A percentile compares a stretch with the other conserved stretches of the same genome.
phyloP scores from a whole-genome alignment of 169 alveolate genomes.

The Haemoproteus tartakovskyi region DNA sequence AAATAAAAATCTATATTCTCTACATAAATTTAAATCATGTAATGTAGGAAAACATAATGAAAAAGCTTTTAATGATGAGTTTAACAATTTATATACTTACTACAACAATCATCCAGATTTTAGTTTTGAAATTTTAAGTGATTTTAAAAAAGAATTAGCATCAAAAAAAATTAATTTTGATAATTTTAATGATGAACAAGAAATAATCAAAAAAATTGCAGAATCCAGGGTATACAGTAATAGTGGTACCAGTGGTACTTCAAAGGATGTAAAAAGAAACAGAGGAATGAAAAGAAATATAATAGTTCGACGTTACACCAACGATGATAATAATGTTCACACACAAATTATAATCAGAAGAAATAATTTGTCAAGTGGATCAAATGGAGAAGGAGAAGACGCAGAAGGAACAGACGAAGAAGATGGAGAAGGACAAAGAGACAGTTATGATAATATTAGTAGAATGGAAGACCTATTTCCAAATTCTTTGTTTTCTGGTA shows the following conservation, averaged over 20 bases:
- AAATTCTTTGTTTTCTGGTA: conserved; percentile 32
- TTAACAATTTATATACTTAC: neutral
- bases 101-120: conserved; percentile 46
- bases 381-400: neutral
- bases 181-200: conserved; percentile 15
- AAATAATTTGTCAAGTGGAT: conserved; percentile 6
- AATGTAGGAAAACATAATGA: conserved; percentile 21
- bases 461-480: conserved; percentile 49
- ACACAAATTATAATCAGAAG: conserved; percentile 59
- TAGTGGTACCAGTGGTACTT: neutral
- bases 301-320: conserved; percentile 28
- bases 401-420: neutral
- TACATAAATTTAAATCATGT: conserved; percentile 30
- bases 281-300: conserved; percentile 21
- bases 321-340: conserved; percentile 50
- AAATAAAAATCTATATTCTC: conserved; percentile 26
- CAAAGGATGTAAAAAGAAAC: too few relatives aligned
- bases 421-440: neutral
- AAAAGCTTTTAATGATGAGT: conserved; percentile 23
- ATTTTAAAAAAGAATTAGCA: conserved; percentile 36
- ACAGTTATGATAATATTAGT: neutral
- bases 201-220: conserved; percentile 25
- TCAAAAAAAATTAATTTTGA: neutral
- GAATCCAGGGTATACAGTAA: conserved; percentile 13
- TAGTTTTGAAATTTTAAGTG: conserved; percentile 46